These are phyloP conservation scores for Cylindrotheca fusiformis DNA, from an alignment of 108 stramenopile genomes.

Conservation along the genomic window DNA sequence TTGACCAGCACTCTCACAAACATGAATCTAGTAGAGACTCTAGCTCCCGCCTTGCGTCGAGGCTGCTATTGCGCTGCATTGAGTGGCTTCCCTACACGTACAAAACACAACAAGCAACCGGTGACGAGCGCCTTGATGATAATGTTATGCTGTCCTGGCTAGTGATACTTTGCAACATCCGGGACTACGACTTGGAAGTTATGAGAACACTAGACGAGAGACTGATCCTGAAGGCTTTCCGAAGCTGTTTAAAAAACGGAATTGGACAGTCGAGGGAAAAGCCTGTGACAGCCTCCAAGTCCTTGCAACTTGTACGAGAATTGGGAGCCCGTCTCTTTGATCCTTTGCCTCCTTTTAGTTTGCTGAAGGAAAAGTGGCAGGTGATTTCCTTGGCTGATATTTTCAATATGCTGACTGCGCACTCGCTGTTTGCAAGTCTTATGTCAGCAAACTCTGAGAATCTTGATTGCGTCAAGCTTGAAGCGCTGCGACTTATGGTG, in stretches of 20 bases:
- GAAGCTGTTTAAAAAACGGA: constrained; percentile 24
- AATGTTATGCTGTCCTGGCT: too few relatives aligned
- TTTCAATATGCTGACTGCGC: constrained; percentile 33
- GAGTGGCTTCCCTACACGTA: too few relatives aligned
- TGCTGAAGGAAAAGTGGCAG: neutral
- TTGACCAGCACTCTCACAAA: too few relatives aligned
- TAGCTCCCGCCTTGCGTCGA: too few relatives aligned
- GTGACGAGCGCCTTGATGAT: too few relatives aligned
- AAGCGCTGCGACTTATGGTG: constrained; percentile 43
- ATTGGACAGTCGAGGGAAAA: neutral
- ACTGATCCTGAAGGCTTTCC: constrained; percentile 8
- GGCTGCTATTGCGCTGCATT: too few relatives aligned
- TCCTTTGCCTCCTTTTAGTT: neutral
- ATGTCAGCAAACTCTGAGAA: constrained; percentile 2
- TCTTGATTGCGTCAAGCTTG: constrained; percentile 4
- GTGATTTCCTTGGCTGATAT: constrained; percentile 11
- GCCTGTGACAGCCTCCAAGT: neutral
- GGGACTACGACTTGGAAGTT: neutral
- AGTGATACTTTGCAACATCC: too few relatives aligned
- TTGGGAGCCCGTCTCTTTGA: neutral
- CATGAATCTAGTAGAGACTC: too few relatives aligned
- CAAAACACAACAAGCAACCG: too few relatives aligned
- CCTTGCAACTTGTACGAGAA: constrained; percentile 8
- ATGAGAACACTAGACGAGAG: neutral
- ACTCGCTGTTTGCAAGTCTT: constrained; percentile 36